phyloP scores from a whole-genome alignment of 2,329 filamentous ascomycete species.

The Penicillium sp. region DNA sequence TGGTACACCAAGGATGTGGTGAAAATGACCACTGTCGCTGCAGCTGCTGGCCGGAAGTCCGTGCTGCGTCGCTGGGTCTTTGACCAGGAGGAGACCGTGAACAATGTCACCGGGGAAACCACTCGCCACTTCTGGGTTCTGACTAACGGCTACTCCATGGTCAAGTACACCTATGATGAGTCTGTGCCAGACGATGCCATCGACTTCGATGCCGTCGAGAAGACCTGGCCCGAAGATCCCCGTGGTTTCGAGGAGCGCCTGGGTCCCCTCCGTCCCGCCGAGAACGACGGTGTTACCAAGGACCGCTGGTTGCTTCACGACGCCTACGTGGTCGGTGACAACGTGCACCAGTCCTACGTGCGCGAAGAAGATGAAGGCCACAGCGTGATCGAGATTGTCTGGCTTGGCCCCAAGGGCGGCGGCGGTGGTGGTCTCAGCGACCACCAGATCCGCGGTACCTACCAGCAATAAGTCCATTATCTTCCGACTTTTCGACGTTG shows the following conservation, averaged over 20 bases:
- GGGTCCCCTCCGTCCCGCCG: slow-evolving; percentile 40
- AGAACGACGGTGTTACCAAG: slow-evolving; percentile 41
- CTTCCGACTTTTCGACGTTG: neutral
- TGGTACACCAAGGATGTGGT: slow-evolving; percentile 48
- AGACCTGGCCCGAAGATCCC: slow-evolving; percentile 47
- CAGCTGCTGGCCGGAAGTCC: slow-evolving; percentile 41
- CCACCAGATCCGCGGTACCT: slow-evolving; percentile 28
- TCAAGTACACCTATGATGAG: slow-evolving; percentile 42
- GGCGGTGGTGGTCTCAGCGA: slow-evolving; percentile 37
- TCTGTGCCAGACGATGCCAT: slow-evolving; percentile 40
- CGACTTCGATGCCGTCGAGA: slow-evolving; percentile 44
- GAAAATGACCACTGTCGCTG: slow-evolving; percentile 44
- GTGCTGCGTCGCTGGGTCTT: slow-evolving; percentile 47
- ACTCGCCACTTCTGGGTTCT: slow-evolving; percentile 44
- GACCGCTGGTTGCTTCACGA: slow-evolving; percentile 44
- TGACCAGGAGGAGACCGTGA: slow-evolving; percentile 40
- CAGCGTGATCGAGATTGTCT: slow-evolving; percentile 46
- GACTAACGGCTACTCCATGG: slow-evolving; percentile 46
- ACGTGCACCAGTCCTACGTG: slow-evolving; percentile 45
- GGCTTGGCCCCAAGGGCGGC: slow-evolving; percentile 42
- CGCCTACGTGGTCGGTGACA: slow-evolving; percentile 41
- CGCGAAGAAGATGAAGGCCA: slow-evolving; percentile 42
- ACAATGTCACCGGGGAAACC: slow-evolving; percentile 35
- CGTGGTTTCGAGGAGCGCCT: slow-evolving; percentile 41
- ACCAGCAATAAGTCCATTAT: slow-evolving; percentile 26